These are phyloP conservation scores for Paraglomus occultum DNA, from an alignment of 192 early-diverging fungal genomes.

Conservation along the genomic window DNA sequence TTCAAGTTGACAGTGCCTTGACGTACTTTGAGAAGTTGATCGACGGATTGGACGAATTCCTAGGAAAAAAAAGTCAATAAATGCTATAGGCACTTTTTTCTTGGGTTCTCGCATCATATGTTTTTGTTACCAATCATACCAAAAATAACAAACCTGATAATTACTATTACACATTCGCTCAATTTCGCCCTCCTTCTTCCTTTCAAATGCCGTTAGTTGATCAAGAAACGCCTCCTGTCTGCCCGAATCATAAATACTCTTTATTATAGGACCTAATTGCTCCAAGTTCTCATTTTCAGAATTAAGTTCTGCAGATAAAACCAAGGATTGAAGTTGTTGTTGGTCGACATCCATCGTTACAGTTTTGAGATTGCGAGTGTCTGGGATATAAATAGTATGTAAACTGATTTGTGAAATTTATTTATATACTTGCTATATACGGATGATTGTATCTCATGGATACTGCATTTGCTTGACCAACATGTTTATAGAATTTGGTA, in stretches of 20 bases:
- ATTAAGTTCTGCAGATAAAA: constrained; percentile 43
- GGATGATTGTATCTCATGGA: no score
- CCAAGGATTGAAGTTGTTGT: constrained; percentile 39
- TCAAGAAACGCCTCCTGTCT: constrained; percentile 87
- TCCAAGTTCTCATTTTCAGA: constrained; percentile 70
- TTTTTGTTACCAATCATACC: constrained; percentile 9
- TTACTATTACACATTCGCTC: constrained; percentile 96
- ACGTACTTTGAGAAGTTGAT: constrained; percentile 93
- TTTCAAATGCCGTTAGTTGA: constrained; percentile 77
- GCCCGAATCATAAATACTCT: constrained; percentile 81
- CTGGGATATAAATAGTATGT: not conserved
- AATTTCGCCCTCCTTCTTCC: constrained; percentile 92
- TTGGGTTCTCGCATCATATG: not conserved
- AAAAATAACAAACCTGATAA: constrained; percentile 72
- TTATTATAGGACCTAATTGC: constrained; percentile 84
- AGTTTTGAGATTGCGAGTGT: not conserved
- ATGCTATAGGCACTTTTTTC: not conserved
- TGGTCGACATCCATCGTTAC: constrained; percentile 44
- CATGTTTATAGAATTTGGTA: no score
- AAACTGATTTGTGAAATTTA: no score
- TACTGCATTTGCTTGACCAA: no score
- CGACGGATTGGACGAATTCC: constrained; percentile 93
- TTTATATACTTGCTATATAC: no score
- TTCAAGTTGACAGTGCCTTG: constrained; percentile 83
- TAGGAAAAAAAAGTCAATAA: constrained; percentile 26